These are phyloP conservation scores for Aspergillus haitiensis DNA, from an alignment of 495 filamentous ascomycete species.

Conservation along the genomic window DNA sequence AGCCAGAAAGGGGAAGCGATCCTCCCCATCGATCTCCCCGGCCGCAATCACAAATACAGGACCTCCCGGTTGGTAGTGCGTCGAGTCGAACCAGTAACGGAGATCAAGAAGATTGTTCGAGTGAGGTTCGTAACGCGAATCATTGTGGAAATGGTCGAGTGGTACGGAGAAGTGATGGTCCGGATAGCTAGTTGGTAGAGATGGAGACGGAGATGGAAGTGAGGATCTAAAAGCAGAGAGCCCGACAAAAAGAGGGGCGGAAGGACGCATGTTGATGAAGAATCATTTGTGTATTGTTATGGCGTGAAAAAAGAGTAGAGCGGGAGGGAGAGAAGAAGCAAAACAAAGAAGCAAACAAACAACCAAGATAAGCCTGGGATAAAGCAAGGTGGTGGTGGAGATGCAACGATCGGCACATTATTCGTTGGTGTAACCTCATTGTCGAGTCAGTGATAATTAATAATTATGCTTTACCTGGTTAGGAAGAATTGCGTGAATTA, in stretches of 20 bases:
- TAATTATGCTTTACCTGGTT: too few relatives aligned
- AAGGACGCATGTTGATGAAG: not conserved
- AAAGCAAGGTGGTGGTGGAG: too few relatives aligned
- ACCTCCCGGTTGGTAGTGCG: slow-evolving; percentile 64
- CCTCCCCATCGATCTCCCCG: slow-evolving; percentile 61
- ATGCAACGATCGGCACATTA: too few relatives aligned
- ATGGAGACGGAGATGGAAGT: not conserved
- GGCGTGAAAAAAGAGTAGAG: not conserved
- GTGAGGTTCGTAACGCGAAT: slow-evolving; percentile 68
- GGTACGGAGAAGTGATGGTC: slow-evolving; percentile 62
- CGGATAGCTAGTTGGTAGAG: not conserved
- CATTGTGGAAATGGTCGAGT: slow-evolving; percentile 75
- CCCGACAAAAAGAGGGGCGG: not conserved
- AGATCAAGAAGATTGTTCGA: slow-evolving; percentile 56
- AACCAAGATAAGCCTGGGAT: too few relatives aligned
- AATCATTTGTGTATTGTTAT: not conserved
- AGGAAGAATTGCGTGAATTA: too few relatives aligned
- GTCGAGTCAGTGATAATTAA: too few relatives aligned
- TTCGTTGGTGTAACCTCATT: too few relatives aligned
- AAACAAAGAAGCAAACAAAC: too few relatives aligned
- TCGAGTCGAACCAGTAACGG: slow-evolving; percentile 73
- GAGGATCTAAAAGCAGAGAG: not conserved
- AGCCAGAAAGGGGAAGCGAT: slow-evolving; percentile 62
- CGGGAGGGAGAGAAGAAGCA: too few relatives aligned
- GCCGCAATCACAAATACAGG: slow-evolving; percentile 68